A percentile compares a stretch with the other conserved stretches of the same genome.
Conservation (phyloP, 1,139 yeast species). For the Candida sojae region DNA sequence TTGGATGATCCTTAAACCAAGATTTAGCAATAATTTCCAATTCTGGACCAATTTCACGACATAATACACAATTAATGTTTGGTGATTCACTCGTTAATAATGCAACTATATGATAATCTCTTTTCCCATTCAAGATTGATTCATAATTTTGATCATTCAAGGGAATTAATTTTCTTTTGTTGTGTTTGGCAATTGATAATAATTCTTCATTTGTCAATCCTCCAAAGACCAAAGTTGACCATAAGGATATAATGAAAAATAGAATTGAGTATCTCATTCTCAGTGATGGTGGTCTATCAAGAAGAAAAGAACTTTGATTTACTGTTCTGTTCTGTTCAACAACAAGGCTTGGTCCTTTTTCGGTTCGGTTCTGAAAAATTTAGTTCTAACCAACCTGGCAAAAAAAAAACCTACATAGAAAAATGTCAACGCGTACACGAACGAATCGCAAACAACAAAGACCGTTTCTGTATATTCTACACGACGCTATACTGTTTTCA, state of each 20-base stretch:
- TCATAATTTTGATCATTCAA: conserved; percentile 66
- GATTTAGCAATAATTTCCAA: conserved; percentile 56
- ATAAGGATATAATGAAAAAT: conserved; percentile 15
- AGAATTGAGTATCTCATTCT: conserved; percentile 8
- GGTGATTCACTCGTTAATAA: conserved; percentile 75
- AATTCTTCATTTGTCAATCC: conserved; percentile 32
- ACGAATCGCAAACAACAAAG: no score
- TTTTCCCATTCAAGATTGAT: conserved; percentile 60
- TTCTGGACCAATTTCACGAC: conserved; percentile 71
- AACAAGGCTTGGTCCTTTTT: background rate
- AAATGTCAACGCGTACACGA: background rate
- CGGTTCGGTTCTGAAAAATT: conserved; percentile 1
- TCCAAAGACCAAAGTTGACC: conserved; percentile 21
- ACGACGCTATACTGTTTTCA: conserved; percentile 3
- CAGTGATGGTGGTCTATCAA: no score
- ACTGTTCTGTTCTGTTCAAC: no score
- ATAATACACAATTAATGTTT: conserved; percentile 74
- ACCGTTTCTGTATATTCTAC: background rate
- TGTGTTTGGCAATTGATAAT: conserved; percentile 20
- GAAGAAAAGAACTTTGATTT: no score
- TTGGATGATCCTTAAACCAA: conserved; percentile 52
- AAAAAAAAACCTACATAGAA: conserved; percentile 1
- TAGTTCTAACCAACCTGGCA: conserved; percentile 3
- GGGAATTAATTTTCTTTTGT: conserved; percentile 24
- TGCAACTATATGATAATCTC: conserved; percentile 68